Percentiles rank a stretch among this genome's conserved stretches.
Evolutionary conservation across 2,329 filamentous ascomycete genomes (phyloP).

Genomic region (Verticillium isaacii): DNA sequence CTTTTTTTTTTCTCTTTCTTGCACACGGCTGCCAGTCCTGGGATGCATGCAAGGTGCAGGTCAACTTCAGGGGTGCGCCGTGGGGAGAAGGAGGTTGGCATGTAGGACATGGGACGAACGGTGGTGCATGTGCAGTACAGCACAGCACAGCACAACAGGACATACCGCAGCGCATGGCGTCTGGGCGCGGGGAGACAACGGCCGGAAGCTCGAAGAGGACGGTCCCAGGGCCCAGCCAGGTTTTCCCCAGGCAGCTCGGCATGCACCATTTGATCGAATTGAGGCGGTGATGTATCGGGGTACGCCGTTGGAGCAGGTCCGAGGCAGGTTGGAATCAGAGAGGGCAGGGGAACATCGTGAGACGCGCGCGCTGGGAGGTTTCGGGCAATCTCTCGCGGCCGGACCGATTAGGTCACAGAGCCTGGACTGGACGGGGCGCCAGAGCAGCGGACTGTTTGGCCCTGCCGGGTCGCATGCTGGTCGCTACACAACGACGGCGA

Average conservation of each 20-base stretch:
- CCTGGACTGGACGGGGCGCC: neutral
- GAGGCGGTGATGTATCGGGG: neutral
- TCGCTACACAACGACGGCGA: neutral
- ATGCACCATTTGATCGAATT: neutral
- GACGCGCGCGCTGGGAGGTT: neutral
- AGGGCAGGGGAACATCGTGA: neutral
- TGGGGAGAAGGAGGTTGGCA: neutral
- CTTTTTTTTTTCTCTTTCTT: neutral
- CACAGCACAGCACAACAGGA: neutral
- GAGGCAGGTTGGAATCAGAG: neutral
- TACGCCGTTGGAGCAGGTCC: neutral
- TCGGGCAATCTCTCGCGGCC: neutral
- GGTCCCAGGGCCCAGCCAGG: neutral
- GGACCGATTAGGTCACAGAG: neutral
- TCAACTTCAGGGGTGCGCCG: neutral
- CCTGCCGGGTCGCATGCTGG: neutral
- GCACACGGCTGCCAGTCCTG: neutral
- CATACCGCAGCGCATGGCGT: neutral
- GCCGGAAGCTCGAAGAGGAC: neutral
- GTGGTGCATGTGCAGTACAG: neutral
- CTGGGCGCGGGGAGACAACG: neutral
- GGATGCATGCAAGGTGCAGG: neutral
- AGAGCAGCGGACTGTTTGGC: neutral
- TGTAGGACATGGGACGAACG: neutral
- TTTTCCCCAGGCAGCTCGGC: neutral